Evolutionary conservation across 2,329 filamentous ascomycete genomes (phyloP), one percentile per base, ranked within the genome.

Genomic region (Polychaeton citri): DNA sequence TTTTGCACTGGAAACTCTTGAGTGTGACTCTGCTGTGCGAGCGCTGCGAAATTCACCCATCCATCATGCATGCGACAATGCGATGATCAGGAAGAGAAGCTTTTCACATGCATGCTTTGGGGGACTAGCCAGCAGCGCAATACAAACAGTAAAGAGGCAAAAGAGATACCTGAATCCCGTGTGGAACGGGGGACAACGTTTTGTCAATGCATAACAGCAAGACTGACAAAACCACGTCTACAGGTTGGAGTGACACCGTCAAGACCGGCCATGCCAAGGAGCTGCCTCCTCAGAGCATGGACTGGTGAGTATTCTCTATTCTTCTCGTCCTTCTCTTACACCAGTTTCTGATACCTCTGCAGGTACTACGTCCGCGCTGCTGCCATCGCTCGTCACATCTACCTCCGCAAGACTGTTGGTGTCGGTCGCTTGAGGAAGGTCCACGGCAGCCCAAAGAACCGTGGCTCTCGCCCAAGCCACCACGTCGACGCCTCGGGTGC

Each of bases 191-290:
- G 65, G 64, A 62, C 51, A 39, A 40, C 38, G n/a, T 32, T 32
- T 36, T 48, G 50, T 54, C 44, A 46, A 46, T 28, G 12, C 43
- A 38, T 21, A 43, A 33, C 13, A 31, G 34, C 21, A 37, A 34
- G 36, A 38, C 38, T 39, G 37, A 41, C 38, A 43, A 65, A 61
- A 51, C 56, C n/a, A 57, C 60, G 53, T 65, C 63, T 68, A 66
- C 64, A 92, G 86, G 85, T 74, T 96, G 88, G 88, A 88, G 95
- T 66, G 90, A 98, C 66, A 95, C 88, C 61, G 90, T 96, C 72
- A 98, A 98, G 82, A 95, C 88, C 55, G 88, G 85, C 59, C 76
- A 80, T 63, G 81, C 82, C 65, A 94, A 94, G 71, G 90, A 98
- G 75, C 82, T 98, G 56, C 88, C 88, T 60, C 90, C 88, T 60